These are phyloP conservation scores for Astrephomene gubernaculifera DNA, from an alignment of 139 green algal species.

Conservation along the genomic window DNA sequence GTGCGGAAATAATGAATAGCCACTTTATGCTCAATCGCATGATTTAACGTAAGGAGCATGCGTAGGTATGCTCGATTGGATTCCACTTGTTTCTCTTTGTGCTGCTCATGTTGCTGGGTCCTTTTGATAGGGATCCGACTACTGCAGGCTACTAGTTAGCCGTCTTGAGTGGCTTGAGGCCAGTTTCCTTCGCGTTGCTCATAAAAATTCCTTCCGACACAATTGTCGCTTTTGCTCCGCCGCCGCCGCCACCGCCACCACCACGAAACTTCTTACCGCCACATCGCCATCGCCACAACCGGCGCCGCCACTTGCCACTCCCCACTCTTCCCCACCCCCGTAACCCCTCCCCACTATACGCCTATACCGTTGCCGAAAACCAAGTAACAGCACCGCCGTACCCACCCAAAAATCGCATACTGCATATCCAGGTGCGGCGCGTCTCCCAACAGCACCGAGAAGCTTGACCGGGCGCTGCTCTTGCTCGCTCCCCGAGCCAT, in stretches of 20 bases:
- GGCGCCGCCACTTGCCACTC: background rate
- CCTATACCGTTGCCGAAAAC: constrained; percentile 31
- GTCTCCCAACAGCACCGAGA: constrained; percentile 86
- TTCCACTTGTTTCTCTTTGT: too few species aligned
- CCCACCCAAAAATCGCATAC: constrained; percentile 51
- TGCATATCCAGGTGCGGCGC: constrained; percentile 89
- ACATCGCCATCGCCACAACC: background rate
- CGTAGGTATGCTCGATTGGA: too few species aligned
- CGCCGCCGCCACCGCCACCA: background rate
- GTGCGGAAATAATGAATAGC: too few species aligned
- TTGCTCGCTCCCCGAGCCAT: constrained; percentile 81
- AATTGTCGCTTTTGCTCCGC: too few species aligned
- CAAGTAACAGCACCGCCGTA: background rate
- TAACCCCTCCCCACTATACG: background rate
- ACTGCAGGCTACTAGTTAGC: too few species aligned
- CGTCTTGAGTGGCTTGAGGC: too few species aligned
- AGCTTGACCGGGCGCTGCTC: constrained; percentile 76
- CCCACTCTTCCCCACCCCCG: background rate
- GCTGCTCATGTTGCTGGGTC: too few species aligned
- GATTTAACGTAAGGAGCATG: too few species aligned
- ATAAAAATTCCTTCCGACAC: too few species aligned
- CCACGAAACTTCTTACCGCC: background rate
- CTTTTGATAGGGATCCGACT: too few species aligned
- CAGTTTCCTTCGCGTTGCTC: too few species aligned
- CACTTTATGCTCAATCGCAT: too few species aligned